Percentiles rank a stretch among this genome's conserved stretches.
phyloP scores from a whole-genome alignment of 2,329 filamentous ascomycete species.

The Cytospora piceae region DNA sequence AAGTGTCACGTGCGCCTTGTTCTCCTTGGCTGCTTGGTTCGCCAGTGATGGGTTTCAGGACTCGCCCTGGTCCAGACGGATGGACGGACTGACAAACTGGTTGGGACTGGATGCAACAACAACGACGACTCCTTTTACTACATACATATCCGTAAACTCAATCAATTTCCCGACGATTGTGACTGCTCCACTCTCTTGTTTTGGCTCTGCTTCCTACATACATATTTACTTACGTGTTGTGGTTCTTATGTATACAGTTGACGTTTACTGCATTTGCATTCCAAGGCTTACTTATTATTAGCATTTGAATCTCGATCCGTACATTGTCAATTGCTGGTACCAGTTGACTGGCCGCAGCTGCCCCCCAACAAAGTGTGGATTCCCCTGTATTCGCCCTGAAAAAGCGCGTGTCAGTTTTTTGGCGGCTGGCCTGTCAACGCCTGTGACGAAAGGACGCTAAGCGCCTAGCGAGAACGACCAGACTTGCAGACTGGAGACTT shows the following conservation, averaged over 20 bases:
- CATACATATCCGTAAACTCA: not conserved
- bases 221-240: not conserved
- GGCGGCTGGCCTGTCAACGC: not conserved
- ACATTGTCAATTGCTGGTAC: too few relatives aligned
- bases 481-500: not conserved
- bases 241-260: too few relatives aligned
- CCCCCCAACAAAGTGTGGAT: not conserved
- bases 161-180: not conserved
- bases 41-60: not conserved
- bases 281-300: too few relatives aligned
- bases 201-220: not conserved
- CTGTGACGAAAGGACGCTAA: slow-evolving; percentile 17
- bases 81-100: not conserved
- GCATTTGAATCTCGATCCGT: too few relatives aligned
- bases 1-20: not conserved
- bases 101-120: not conserved
- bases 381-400: not conserved
- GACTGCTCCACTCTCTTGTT: not conserved
- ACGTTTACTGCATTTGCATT: too few relatives aligned
- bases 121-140: not conserved
- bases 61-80: not conserved
- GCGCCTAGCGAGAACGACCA: slow-evolving; percentile 4
- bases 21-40: not conserved
- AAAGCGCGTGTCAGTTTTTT: slow-evolving; percentile 1
- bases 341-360: not conserved